Conservation (phyloP, 2,329 filamentous ascomycete species). For the Exophiala aquamarina region DNA sequence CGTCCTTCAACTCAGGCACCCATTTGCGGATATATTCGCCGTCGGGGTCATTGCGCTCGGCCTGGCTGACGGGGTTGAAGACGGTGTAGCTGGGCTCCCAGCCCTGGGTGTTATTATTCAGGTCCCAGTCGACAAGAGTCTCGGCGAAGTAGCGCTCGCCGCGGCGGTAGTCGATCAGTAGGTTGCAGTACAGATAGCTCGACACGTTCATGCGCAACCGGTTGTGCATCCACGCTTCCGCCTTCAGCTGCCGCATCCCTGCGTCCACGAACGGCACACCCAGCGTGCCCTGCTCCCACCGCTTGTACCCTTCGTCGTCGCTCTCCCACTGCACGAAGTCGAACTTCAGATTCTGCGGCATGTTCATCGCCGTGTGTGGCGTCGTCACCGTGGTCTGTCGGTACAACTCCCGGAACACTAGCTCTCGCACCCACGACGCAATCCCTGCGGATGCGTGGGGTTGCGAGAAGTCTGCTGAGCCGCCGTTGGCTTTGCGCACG, state of each 20-base stretch:
- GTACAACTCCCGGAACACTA: constrained; percentile 54
- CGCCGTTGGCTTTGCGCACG: constrained; percentile 43
- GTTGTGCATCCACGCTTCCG: constrained; percentile 55
- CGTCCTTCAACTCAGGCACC: constrained; percentile 65
- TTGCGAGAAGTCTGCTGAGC: constrained; percentile 44
- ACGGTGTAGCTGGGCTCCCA: constrained; percentile 58
- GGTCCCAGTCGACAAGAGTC: constrained; percentile 39
- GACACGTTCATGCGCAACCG: constrained; percentile 52
- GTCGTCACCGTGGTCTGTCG: constrained; percentile 48
- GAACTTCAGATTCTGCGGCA: constrained; percentile 53
- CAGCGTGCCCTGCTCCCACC: constrained; percentile 48
- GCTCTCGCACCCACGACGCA: constrained; percentile 50
- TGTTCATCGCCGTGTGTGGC: constrained; percentile 51
- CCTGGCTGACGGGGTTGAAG: constrained; percentile 76
- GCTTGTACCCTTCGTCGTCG: constrained; percentile 50
- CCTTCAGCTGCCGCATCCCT: constrained; percentile 51
- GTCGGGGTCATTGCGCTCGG: constrained; percentile 72
- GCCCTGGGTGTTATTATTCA: constrained; percentile 52
- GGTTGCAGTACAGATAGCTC: constrained; percentile 49
- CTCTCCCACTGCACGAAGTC: constrained; percentile 53
- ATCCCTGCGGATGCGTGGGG: constrained; percentile 38
- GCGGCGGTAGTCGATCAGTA: constrained; percentile 50
- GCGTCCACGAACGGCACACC: constrained; percentile 53
- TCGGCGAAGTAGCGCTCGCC: constrained; percentile 55
- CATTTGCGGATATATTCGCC: constrained; percentile 72